A percentile compares a stretch with the other conserved stretches of the same genome.
Conservation (phyloP, 768 basidiomycete genomes). For the Russula emetica region DNA sequence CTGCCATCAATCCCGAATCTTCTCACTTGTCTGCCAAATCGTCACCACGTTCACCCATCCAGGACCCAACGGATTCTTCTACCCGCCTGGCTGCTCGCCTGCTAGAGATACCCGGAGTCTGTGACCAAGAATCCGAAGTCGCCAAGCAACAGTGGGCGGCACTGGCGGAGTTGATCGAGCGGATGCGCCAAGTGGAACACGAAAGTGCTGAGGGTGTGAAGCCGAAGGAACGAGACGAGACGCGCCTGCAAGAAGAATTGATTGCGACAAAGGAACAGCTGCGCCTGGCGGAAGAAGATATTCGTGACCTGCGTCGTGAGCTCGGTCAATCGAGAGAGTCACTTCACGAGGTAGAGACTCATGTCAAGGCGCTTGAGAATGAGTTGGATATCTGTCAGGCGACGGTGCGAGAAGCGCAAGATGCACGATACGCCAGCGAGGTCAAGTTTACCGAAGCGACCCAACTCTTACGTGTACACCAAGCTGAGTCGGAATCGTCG, state of each 20-base stretch:
- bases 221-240: not conserved
- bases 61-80: not conserved
- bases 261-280: not conserved
- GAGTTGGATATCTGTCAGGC: not conserved
- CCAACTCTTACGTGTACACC: not conserved
- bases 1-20: not conserved
- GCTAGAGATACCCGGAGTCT: not conserved
- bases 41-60: not conserved
- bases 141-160: not conserved
- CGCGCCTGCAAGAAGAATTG: not conserved
- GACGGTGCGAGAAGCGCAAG: not conserved
- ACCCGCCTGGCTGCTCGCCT: not conserved
- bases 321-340: not conserved
- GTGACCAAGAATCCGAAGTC: not conserved
- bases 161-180: not conserved
- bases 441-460: not conserved
- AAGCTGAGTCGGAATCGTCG: slow-evolving; percentile 2
- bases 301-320: not conserved
- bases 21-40: not conserved
- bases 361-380: not conserved
- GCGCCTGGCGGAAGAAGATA: not conserved
- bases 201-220: not conserved
- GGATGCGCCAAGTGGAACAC: not conserved
- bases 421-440: not conserved
- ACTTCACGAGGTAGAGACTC: not conserved